Percentiles rank a stretch among this genome's conserved stretches.
Evolutionary conservation across 805 yeast genomes (phyloP).

Genomic region (Ogataea dorogensis): DNA sequence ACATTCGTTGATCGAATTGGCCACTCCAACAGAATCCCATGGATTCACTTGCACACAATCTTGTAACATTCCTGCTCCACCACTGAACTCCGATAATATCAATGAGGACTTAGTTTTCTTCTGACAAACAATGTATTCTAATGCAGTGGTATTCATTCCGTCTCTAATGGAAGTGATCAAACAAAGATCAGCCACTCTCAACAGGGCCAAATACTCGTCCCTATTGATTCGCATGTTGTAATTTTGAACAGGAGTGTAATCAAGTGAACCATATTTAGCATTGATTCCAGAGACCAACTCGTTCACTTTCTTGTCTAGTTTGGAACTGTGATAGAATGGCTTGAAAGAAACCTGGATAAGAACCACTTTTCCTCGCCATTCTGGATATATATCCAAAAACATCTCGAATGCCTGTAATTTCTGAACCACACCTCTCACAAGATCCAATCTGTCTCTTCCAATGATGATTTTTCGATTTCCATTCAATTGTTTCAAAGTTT

Average conservation of each 20-base stretch:
- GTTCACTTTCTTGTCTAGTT: slow-evolving; percentile 75
- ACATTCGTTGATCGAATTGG: slow-evolving; percentile 74
- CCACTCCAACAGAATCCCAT: slow-evolving; percentile 94
- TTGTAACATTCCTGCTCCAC: slow-evolving; percentile 68
- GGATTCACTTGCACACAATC: slow-evolving; percentile 89
- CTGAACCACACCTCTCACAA: slow-evolving; percentile 91
- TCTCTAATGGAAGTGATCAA: slow-evolving; percentile 89
- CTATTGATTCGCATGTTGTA: slow-evolving; percentile 86
- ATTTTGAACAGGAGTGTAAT: slow-evolving; percentile 86
- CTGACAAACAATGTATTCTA: slow-evolving; percentile 89
- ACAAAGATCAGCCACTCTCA: slow-evolving; percentile 88
- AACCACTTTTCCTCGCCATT: slow-evolving; percentile 79
- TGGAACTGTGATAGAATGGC: slow-evolving; percentile 56
- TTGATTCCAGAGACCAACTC: slow-evolving; percentile 83
- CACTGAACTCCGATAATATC: slow-evolving; percentile 89
- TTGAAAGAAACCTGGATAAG: slow-evolving; percentile 91
- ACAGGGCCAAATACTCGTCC: slow-evolving; percentile 84
- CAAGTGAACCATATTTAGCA: slow-evolving; percentile 76
- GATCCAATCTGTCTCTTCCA: slow-evolving; percentile 91
- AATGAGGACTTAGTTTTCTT: slow-evolving; percentile 71
- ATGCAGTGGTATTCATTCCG: slow-evolving; percentile 93
- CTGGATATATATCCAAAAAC: slow-evolving; percentile 87
- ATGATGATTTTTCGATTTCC: slow-evolving; percentile 73
- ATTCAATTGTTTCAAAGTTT: slow-evolving; percentile 61
- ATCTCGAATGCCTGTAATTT: slow-evolving; percentile 88